Evolutionary conservation across 2,329 filamentous ascomycete genomes (phyloP), one percentile per base, ranked within the genome.

Genomic region (Monosporascus sp.): DNA sequence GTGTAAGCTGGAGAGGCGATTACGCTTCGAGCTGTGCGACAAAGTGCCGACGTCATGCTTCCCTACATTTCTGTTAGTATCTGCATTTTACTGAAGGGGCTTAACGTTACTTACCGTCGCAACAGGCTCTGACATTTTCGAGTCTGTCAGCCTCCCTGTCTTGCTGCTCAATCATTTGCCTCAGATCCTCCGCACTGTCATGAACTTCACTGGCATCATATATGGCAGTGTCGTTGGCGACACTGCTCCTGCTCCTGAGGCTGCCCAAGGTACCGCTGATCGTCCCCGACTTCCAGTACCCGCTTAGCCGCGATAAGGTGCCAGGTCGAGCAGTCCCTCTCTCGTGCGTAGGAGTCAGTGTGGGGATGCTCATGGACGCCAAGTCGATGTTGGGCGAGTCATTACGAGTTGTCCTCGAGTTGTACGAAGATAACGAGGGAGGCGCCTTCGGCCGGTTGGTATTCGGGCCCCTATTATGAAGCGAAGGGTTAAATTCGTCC

Each of bases 81-180:
- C 18, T 49, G 49, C 22, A 25, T 18, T 43, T 36, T 14, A 37
- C 22, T 14, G 50, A 7, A 55, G 14, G 22, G 27, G 20, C 31
- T 47, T 35, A 22, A 46, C 53, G 18, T 22, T 53, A 76, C 87
- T 82, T 80, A 93, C 92, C 94, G 81, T 97, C 94, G 72, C 94
- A 99, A 75, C 94, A 99, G 55, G 93, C 92, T 67, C 94, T 81
- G 59, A 99, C 94, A 70, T 99, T 97, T 77, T 97, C 93, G 64
- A 97, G 78, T 57, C 86, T 81, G 66, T 92, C 89, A 25, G 86
- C 78, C 60, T 92, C 88, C 51, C 84, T 77, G 64, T 93, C 87
- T 66, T 91, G 86, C 57, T 82, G 79, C 72, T 93, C 89, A 63
- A 93, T 89, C 58, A 92, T 85, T 58, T 86, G 81, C 53, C 90